Conservation (phyloP, 1,284 basidiomycete genomes). For the Meira nashicola region DNA sequence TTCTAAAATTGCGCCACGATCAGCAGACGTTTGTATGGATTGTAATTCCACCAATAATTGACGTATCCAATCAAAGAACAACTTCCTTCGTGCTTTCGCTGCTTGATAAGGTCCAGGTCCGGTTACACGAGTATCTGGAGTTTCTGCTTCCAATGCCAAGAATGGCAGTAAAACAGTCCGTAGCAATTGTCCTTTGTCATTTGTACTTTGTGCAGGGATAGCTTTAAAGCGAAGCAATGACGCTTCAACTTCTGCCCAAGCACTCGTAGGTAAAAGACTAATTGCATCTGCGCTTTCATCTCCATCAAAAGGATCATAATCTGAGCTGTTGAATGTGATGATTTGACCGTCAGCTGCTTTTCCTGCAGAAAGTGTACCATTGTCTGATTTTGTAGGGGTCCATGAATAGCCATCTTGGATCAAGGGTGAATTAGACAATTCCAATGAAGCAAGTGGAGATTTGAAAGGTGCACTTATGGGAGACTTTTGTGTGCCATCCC, state of each 20-base stretch:
- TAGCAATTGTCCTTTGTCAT: conserved; percentile 39
- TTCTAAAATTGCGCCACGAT: conserved; percentile 45
- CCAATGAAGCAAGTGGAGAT: too few relatives aligned
- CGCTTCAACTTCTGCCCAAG: conserved; percentile 44
- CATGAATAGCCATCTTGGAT: too few relatives aligned
- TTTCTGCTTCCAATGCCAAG: conserved; percentile 45
- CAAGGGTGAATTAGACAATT: too few relatives aligned
- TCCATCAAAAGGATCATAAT: conserved; percentile 21
- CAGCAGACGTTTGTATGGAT: conserved; percentile 44
- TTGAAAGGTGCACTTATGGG: too few relatives aligned
- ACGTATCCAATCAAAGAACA: conserved; percentile 49
- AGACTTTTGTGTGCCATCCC: too few relatives aligned
- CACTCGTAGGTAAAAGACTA: conserved; percentile 33
- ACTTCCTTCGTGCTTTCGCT: conserved; percentile 29
- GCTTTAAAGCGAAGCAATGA: conserved; percentile 37
- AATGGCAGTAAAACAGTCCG: conserved; percentile 42
- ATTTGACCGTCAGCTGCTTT: conserved; percentile 5
- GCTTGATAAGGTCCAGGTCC: conserved; percentile 24
- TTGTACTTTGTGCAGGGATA: conserved; percentile 2
- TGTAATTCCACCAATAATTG: conserved; percentile 39
- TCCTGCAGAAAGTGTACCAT: too few relatives aligned
- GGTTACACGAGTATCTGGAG: conserved; percentile 26
- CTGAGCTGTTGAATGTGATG: conserved; percentile 6
- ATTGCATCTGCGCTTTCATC: conserved; percentile 23
- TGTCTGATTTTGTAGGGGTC: too few relatives aligned